Conservation (phyloP, 2,329 filamentous ascomycete species). For the Pseudogymnoascus destructans region DNA sequence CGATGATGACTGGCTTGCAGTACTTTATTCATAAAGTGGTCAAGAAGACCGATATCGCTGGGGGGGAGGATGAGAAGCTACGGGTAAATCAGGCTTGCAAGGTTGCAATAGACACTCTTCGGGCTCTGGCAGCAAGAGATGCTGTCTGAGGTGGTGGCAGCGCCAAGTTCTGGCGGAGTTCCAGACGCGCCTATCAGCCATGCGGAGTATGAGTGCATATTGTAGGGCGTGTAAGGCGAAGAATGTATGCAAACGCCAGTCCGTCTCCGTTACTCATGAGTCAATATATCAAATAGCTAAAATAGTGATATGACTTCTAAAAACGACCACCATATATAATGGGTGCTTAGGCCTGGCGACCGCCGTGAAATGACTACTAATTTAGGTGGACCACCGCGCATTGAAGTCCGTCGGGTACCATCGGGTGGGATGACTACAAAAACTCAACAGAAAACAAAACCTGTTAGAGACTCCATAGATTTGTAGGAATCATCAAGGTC, state of each 20-base stretch:
- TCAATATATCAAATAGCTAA: background rate
- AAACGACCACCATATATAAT: background rate
- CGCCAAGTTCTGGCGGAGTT: constrained; percentile 11
- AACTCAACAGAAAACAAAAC: constrained; percentile 8
- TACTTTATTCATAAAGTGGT: constrained; percentile 71
- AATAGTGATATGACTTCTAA: background rate
- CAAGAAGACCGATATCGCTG: constrained; percentile 45
- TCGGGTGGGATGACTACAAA: background rate
- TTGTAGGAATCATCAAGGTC: background rate
- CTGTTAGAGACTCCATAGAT: background rate
- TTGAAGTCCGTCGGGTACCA: constrained; percentile 5
- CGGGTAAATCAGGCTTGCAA: constrained; percentile 36
- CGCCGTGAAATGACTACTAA: background rate
- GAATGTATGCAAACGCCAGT: background rate
- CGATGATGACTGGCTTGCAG: constrained; percentile 60
- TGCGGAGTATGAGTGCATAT: background rate
- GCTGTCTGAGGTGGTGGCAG: background rate
- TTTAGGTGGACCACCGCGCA: background rate
- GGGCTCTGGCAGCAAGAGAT: constrained; percentile 18
- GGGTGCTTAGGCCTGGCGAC: background rate
- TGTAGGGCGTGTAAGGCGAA: background rate
- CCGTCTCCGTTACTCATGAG: background rate
- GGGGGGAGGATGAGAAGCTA: constrained; percentile 35
- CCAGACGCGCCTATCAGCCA: background rate
- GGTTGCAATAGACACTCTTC: constrained; percentile 28